phyloP scores from a whole-genome alignment of 345 rosid species.

The Isatis tinctoria region DNA sequence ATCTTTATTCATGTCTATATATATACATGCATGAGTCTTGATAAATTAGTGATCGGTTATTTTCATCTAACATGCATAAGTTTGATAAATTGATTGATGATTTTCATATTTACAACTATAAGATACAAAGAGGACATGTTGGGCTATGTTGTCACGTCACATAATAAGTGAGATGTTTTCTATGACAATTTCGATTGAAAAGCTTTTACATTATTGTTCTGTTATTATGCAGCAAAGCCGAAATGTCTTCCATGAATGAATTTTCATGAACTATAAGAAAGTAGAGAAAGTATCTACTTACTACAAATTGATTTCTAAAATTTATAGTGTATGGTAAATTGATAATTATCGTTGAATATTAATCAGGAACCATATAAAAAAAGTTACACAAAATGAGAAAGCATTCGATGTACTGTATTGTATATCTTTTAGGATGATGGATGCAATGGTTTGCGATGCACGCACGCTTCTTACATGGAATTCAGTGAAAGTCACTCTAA shows the following conservation, averaged over 20 bases:
- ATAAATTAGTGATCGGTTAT: too few species aligned
- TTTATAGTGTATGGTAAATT: neutral
- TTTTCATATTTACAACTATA: too few species aligned
- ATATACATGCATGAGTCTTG: neutral
- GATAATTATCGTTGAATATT: neutral
- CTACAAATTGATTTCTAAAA: neutral
- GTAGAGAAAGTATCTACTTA: conserved; percentile 33
- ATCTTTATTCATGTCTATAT: too few species aligned
- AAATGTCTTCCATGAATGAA: conserved; percentile 66
- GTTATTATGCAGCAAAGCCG: conserved; percentile 60
- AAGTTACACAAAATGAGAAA: conserved; percentile 69
- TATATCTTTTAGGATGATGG: conserved; percentile 92
- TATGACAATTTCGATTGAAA: neutral
- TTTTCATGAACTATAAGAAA: conserved; percentile 79
- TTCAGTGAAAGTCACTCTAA: conserved; percentile 56
- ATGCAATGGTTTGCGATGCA: conserved; percentile 99
- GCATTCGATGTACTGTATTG: conserved; percentile 93
- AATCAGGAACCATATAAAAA: neutral
- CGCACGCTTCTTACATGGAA: conserved; percentile 98
- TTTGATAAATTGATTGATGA: too few species aligned
- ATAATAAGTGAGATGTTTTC: too few species aligned
- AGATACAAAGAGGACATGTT: too few species aligned
- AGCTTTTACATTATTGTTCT: neutral
- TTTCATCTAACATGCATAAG: too few species aligned
- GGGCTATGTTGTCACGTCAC: too few species aligned